Base-by-base conservation (phyloP, 257 asterid species). In the Ballota nigra region DNA sequence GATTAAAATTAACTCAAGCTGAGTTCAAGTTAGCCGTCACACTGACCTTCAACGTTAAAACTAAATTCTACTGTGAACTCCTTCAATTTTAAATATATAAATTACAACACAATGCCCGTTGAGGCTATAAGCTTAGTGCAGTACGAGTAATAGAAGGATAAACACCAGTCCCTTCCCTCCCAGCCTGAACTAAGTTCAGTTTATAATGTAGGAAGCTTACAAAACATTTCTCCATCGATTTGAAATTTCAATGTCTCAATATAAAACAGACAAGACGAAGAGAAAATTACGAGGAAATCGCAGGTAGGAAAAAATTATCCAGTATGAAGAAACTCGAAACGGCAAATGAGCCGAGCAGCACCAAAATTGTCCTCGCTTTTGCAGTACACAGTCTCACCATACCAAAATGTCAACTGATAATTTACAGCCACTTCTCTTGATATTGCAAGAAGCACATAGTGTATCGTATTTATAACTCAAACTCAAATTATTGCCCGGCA, bases 401-500 rank as follows among this genome's bases (percentile, higher is more conserved):
- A 34, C 20, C 22, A 58, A 13, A 47, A 29, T 26, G n/a, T 31
- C n/a, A 22, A 22, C 1, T 12, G 49, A 74, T 41, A 18, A 47
- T 75, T 61, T 75, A 65, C 70, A 74, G 31, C 59, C 36, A 58
- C n/a, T 6, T 60, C 64, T 31, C n/a, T 38, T 24, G 68, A 38
- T 66, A 18, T 15, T 41, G 41, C 55, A 68, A 18, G 56, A n/a
- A 41, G 24, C 72, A 1, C 20, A 19, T 11, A 8, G 13, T 66
- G 31, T 67, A 38, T 28, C n/a, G 3, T 47, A 10, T 12, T 22
- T 9, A 20, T 20, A 68, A 23, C 45, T 38, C 19, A n/a, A 31
- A 5, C 6, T 36, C 29, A 26, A n/a, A n/a, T n/a, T n/a, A n/a
- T 8, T 2, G 10, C 33, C 41, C n/a, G 8, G 38, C 22, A 26